Conservation (phyloP, 164 flowering plant species). For the Stephania yunnanensis region DNA sequence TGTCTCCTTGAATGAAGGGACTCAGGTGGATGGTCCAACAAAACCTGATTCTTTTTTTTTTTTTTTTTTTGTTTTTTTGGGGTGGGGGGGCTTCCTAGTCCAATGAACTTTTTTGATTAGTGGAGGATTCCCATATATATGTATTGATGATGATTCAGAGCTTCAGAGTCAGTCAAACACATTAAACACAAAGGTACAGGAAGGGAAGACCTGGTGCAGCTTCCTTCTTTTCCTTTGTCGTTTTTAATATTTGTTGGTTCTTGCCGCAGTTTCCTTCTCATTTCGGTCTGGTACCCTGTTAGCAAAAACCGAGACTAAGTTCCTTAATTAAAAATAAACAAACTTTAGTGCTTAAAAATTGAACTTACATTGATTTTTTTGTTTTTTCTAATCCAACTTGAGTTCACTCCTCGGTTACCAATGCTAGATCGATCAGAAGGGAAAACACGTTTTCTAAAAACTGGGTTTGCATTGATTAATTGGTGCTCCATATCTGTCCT, state of each 20-base stretch:
- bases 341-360: not conserved
- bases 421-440: slow-evolving; percentile 3
- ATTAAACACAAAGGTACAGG: not conserved
- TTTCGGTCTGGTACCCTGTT: slow-evolving; percentile 1
- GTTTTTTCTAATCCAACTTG: not conserved
- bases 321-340: not conserved
- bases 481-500: slow-evolving; percentile 1
- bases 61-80: no score
- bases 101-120: not conserved
- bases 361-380: no score
- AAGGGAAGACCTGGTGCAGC: not conserved
- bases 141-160: not conserved
- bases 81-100: not conserved
- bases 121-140: not conserved
- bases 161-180: not conserved
- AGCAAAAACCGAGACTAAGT: slow-evolving; percentile 1
- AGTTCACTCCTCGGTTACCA: not conserved
- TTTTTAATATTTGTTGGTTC: no score
- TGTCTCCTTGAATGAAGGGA: not conserved
- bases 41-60: not conserved
- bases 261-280: not conserved
- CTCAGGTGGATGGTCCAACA: slow-evolving; percentile 3
- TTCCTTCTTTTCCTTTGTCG: not conserved
- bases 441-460: not conserved
- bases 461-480: not conserved